Base-by-base conservation (phyloP, 2,329 filamentous ascomycete species). In the Penicillium paneum region DNA sequence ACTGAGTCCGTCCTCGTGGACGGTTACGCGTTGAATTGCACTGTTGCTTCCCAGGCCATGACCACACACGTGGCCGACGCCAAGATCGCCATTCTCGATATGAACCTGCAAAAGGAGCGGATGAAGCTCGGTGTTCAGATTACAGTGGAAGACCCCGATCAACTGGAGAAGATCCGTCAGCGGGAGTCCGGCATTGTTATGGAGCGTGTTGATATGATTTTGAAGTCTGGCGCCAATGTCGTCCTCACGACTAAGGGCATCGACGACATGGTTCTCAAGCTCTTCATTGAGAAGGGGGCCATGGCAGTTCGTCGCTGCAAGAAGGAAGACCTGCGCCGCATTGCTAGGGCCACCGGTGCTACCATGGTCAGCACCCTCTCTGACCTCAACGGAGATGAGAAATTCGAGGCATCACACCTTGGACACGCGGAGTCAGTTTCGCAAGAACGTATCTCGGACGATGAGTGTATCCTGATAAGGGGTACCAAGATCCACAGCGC, bases 111-210 rank as follows among this genome's bases (percentile, higher is more conserved):
- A 72, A 99, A 99, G 81, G 93, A 97, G 81, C 85, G 93, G 65
- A 97, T 99, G 94, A 97, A 99, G 83, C 81, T 99, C 55, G 94
- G 94, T 64, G 94, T 99, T 57, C 93, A 99, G 76, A 96, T 99
- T 68, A 97, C 94, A 12, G 89, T 99, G 62, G 94, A 99, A 66
- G 94, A 99, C 72, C 94, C 94, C 45, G 88, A 95, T 72, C 94
- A 99, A 76, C 83, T 99, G 47, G 94, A 99, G 80, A 92, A 97
- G 82, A 99, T 99, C 67, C 86, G 94, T 57, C 87, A 94, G 67
- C 85, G 94, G 51, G 94, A 99, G 75, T 85, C 92, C 17, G 91
- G 91, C 66, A 96, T 99, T 78, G 85, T 99, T 43, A 83, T 96
- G 57, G 94, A 99, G 72, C 84, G 91, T 60, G 88, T 99, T 49